These are phyloP conservation scores for Globisporangium parvum DNA, from an alignment of 352 stramenopile species.

Conservation along the genomic window DNA sequence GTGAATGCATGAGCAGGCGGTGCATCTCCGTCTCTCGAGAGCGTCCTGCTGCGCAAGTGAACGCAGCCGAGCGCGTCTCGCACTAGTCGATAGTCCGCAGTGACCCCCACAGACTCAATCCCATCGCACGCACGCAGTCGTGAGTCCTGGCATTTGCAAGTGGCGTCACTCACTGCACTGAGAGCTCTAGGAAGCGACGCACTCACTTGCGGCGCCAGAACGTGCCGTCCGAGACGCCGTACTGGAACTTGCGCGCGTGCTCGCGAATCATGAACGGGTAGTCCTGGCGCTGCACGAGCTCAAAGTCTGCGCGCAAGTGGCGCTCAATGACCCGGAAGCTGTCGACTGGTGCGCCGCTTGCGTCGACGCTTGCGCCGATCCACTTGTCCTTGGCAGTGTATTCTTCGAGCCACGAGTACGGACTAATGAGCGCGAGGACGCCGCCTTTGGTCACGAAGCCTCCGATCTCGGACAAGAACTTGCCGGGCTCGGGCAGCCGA, in stretches of 20 bases:
- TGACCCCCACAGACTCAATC: too few species aligned
- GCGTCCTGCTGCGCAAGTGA: not conserved
- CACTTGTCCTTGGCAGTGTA: slow-evolving; percentile 92
- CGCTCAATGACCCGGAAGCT: slow-evolving; percentile 63
- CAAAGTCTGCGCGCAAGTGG: slow-evolving; percentile 58
- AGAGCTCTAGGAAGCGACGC: not conserved
- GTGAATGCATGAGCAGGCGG: slow-evolving; percentile 61
- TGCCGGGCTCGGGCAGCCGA: slow-evolving; percentile 88
- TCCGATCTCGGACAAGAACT: slow-evolving; percentile 85
- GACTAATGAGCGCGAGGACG: slow-evolving; percentile 93
- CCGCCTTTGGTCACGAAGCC: slow-evolving; percentile 88
- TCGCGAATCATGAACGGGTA: slow-evolving; percentile 92
- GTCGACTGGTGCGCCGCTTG: slow-evolving; percentile 38
- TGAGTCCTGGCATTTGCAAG: too few species aligned
- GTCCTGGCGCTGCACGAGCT: slow-evolving; percentile 73
- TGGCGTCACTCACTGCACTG: too few species aligned
- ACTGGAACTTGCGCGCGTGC: slow-evolving; percentile 91
- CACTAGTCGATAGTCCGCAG: not conserved
- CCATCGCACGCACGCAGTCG: too few species aligned
- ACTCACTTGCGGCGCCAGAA: slow-evolving; percentile 77
- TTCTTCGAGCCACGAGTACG: slow-evolving; percentile 96
- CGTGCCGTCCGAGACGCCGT: slow-evolving; percentile 83
- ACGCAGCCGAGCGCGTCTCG: not conserved
- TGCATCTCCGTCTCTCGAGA: not conserved
- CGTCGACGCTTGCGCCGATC: slow-evolving; percentile 60